Percentiles rank a stretch among this genome's conserved stretches.
phyloP scores from a whole-genome alignment of 495 filamentous ascomycete genomes.

The Penicillium parvum region DNA sequence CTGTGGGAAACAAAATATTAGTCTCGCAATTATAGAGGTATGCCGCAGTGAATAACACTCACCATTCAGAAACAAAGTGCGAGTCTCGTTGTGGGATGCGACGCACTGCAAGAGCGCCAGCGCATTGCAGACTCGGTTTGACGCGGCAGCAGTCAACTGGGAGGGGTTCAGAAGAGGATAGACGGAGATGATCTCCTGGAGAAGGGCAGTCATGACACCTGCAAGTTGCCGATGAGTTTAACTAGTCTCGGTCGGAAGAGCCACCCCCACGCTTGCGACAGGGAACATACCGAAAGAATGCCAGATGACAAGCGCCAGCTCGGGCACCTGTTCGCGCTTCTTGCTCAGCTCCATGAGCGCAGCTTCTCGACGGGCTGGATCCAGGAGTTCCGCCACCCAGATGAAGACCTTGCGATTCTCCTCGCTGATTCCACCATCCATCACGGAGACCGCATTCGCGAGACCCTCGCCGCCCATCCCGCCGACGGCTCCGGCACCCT shows the following conservation, averaged over 20 bases:
- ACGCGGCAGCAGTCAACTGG: slow-evolving; percentile 92
- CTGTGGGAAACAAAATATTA: slow-evolving; percentile 39
- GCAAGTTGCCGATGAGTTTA: slow-evolving; percentile 21
- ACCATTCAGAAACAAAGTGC: slow-evolving; percentile 90
- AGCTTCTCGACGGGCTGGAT: slow-evolving; percentile 78
- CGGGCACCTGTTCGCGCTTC: slow-evolving; percentile 96
- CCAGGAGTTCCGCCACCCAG: slow-evolving; percentile 90
- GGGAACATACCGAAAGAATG: slow-evolving; percentile 85
- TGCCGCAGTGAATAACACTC: slow-evolving; percentile 18
- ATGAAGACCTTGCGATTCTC: slow-evolving; percentile 88
- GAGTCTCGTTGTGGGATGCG: slow-evolving; percentile 94
- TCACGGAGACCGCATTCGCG: slow-evolving; percentile 42
- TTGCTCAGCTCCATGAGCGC: slow-evolving; percentile 96
- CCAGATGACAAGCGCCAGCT: slow-evolving; percentile 95
- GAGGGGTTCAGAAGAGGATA: slow-evolving; percentile 96
- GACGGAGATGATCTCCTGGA: slow-evolving; percentile 98
- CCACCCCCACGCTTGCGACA: slow-evolving; percentile 4
- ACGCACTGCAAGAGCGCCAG: slow-evolving; percentile 96
- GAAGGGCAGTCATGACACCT: slow-evolving; percentile 97
- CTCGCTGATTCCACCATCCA: slow-evolving; percentile 66
- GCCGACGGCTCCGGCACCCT: slow-evolving; percentile 35
- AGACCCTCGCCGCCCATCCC: slow-evolving; percentile 51
- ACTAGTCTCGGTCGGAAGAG: slow-evolving; percentile 23
- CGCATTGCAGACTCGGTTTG: slow-evolving; percentile 96
- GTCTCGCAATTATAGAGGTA: slow-evolving; percentile 3